Evolutionary conservation across 1,139 yeast genomes (phyloP).

Genomic region (Scheffersomyces lignicola): DNA sequence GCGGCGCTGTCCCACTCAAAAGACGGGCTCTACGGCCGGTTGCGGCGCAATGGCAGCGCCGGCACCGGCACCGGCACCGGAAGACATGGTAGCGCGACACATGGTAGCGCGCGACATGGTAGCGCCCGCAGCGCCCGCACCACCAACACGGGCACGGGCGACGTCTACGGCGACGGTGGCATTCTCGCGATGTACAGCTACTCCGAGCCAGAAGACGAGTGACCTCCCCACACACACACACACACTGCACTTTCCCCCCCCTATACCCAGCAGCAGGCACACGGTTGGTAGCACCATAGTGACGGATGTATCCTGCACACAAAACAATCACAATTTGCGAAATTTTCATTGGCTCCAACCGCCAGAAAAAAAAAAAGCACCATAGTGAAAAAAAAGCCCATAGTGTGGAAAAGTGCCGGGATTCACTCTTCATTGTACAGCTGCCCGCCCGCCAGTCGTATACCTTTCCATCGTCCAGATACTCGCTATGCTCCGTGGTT

Average conservation of each 20-base stretch:
- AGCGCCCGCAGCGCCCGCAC: background rate
- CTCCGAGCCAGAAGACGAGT: slow-evolving; percentile 6
- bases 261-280: no score
- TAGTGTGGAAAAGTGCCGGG: background rate
- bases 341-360: slow-evolving; percentile 10
- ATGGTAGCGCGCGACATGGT: background rate
- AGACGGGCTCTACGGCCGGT: no score
- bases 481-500: slow-evolving; percentile 38
- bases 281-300: no score
- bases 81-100: no score
- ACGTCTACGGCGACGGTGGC: slow-evolving; percentile 1
- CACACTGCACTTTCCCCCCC: no score
- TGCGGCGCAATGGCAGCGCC: no score
- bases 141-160: background rate
- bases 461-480: slow-evolving; percentile 2
- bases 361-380: slow-evolving; percentile 1
- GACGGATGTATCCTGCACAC: no score
- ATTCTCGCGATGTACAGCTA: background rate
- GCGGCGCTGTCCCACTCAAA: no score
- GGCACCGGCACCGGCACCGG: no score
- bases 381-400: slow-evolving; percentile 4
- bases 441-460: slow-evolving; percentile 2
- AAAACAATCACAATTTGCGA: slow-evolving; percentile 9
- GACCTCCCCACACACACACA: no score
- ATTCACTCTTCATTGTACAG: no score